Evolutionary conservation across 345 rosid species (phyloP), one percentile per base, ranked within the genome.

Genomic region (Cardiospermum halicacabum): DNA sequence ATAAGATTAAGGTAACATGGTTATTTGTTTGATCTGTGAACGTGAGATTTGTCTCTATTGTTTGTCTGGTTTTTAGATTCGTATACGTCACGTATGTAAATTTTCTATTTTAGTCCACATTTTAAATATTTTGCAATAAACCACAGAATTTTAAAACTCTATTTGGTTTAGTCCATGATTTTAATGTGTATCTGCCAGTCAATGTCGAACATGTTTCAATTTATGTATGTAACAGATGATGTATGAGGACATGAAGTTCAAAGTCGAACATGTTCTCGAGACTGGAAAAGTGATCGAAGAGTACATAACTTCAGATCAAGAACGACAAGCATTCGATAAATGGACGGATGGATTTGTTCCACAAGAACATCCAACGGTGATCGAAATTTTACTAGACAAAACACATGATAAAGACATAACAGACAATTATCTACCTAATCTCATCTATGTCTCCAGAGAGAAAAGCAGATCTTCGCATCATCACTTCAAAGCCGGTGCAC

Each of bases 401-500:
- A 75, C 53, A 47, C 72, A 27, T 4, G 83, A 84, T 36, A 75
- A 11, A 63, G 91, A 88, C 56, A 18, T 70, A 5, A 34, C 28
- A 1, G 86, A 76, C 0, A 11, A 59, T 45, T 25, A 3, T 12
- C 45, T 88, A 86, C 92, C 96, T 32, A 89, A 81, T 26, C 80
- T 91, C 51, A 71, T 89, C 5, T 91, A 88, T 40, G 68, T 91
- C 47, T 83, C 93, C 0, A 71, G 97, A 58, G 80, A 85, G 69
- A 91, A 88, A 70, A 73, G 75, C 78, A 76, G 53, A 60, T 67
- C 67, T 27, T 74, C 75, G 26, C 77, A 66, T 9, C 96, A 91
- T 70, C 72, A 86, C 62, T 91, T 78, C 68, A 91, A 91, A 75
- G 94, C 87, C 7, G 97, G 97, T 50, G 97, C 97, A 68, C 89